phyloP scores from a whole-genome alignment of 345 rosid species.

The Arabidopsis thaliana region DNA sequence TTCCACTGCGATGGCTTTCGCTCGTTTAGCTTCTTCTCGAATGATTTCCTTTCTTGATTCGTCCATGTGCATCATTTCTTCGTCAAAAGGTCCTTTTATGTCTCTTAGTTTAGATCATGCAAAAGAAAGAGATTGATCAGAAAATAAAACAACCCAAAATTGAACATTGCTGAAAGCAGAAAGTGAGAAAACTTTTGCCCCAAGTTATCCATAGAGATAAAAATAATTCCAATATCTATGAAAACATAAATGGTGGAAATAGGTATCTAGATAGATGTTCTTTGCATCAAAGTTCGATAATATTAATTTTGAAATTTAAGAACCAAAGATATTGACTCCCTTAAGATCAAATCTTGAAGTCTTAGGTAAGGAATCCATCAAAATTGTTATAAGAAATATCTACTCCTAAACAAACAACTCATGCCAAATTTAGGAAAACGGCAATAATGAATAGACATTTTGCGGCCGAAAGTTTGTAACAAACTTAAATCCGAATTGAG shows the following conservation, averaged over 20 bases:
- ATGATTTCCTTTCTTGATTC: slow-evolving; percentile 41
- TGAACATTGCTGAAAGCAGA: neutral
- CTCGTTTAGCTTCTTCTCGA: slow-evolving; percentile 51
- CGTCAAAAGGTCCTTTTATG: neutral
- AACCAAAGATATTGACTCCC: neutral
- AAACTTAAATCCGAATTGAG: no score
- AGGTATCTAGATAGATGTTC: no score
- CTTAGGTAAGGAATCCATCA: neutral
- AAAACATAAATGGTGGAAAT: neutral
- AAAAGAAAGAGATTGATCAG: neutral
- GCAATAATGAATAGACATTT: no score
- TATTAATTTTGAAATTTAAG: neutral
- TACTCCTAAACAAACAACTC: neutral
- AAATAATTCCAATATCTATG: neutral
- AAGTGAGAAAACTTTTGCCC: neutral
- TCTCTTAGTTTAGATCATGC: neutral
- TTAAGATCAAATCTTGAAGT: neutral
- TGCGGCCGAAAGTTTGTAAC: no score
- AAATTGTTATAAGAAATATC: neutral
- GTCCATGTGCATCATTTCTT: slow-evolving; percentile 8
- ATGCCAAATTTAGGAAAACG: no score
- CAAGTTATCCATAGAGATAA: neutral
- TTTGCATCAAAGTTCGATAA: neutral
- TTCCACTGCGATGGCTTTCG: slow-evolving; percentile 54
- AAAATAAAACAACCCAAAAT: no score